Evolutionary conservation across 176 grass and related monocot genomes (phyloP), one percentile per base, ranked within the genome.

Genomic region (Aechmea fasciata): DNA sequence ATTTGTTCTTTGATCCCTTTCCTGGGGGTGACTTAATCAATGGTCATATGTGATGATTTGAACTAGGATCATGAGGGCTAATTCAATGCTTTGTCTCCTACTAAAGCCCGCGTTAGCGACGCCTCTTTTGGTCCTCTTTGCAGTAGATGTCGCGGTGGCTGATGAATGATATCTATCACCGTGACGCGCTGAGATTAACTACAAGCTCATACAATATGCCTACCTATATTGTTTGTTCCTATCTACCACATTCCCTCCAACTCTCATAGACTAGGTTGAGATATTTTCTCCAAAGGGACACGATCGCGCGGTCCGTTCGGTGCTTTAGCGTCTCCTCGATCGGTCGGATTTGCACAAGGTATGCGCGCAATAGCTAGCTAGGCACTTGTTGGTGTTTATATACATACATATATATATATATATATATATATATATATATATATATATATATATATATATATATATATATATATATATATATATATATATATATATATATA

Each of bases 51-150:
- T 72, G 50, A 74, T 72, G 54, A 69, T 29, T 28, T 51, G 52
- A 41, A 17, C 3, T 28, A 47, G 18, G 70, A 68, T 82, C 52
- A 70, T 28, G 57, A 62, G n/a, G 69, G 22, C 71, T 41, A 41
- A 41, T 41, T 76, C 41, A 76, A 54, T 82, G 57, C 65, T n/a
- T 71, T 71, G 71, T 82, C 72, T 65, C 55, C 54, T 82, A 29
- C 25, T 20, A 75, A 64, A 61, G 28, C 71, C 41, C 51, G 63
- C 79, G 52, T 57, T 51, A 75, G 28, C 65, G 18, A 51, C 26
- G 29, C 12, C 19, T 48, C 9, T 66, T 73, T 73, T 80, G 62
- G 18, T 80, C 55, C 25, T 20, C 54, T 62, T 73, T 78, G 47
- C 4, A 10, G 3, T 61, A 61, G 20, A 61, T 10, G 15, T n/a